These are phyloP conservation scores for Penicillium manginii DNA, from an alignment of 495 filamentous ascomycete genomes.

Conservation along the genomic window DNA sequence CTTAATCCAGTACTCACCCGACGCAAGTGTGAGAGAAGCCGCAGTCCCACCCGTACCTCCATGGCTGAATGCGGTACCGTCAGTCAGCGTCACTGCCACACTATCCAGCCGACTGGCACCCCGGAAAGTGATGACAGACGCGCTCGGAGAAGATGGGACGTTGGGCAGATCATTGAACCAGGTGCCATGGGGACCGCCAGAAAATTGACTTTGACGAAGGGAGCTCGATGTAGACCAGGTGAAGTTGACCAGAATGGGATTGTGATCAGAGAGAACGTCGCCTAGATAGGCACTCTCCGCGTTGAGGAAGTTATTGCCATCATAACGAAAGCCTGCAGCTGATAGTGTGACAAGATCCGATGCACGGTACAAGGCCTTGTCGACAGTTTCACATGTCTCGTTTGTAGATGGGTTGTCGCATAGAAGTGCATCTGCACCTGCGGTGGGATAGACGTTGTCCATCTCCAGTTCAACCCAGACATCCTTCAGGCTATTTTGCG, in stretches of 20 bases:
- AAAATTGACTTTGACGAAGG: constrained; percentile 51
- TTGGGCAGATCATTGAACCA: constrained; percentile 60
- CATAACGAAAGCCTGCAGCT: constrained; percentile 53
- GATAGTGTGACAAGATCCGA: constrained; percentile 47
- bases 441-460: constrained; percentile 46
- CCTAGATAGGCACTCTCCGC: constrained; percentile 39
- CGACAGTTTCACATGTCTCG: constrained; percentile 61
- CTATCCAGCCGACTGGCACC: constrained; percentile 55
- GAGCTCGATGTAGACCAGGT: constrained; percentile 46
- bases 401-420: constrained; percentile 55
- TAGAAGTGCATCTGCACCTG: constrained; percentile 35
- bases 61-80: constrained; percentile 52
- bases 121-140: constrained; percentile 45
- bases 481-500: constrained; percentile 51
- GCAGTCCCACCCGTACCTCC: constrained; percentile 57
- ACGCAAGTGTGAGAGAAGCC: constrained; percentile 45
- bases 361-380: constrained; percentile 64
- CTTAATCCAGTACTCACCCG: constrained; percentile 51
- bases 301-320: constrained; percentile 53
- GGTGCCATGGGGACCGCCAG: constrained; percentile 54
- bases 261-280: constrained; percentile 61
- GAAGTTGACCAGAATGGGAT: constrained; percentile 59
- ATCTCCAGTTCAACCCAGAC: constrained; percentile 55
- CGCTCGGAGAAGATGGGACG: constrained; percentile 35
- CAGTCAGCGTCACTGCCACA: constrained; percentile 49